Evolutionary conservation across 495 filamentous ascomycete genomes (phyloP).

Genomic region (Hypomontagnella monticulosa): DNA sequence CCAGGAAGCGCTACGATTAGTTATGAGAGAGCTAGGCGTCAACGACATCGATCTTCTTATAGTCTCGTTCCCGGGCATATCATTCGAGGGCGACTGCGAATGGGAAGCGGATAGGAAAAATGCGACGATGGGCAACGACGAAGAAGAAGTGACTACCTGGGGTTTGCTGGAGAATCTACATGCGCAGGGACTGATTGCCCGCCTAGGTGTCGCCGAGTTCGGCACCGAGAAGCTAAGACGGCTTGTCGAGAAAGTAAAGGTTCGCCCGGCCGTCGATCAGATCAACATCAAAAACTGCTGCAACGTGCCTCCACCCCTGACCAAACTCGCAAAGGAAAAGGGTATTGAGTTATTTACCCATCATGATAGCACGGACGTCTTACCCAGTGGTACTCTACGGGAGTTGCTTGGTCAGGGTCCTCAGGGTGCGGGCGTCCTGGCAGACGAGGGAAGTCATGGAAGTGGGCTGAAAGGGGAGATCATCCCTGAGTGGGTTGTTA

Average conservation of each 20-base stretch:
- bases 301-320: conserved; percentile 89
- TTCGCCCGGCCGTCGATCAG: conserved; percentile 89
- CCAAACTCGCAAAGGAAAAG: conserved; percentile 83
- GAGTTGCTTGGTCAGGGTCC: conserved; percentile 79
- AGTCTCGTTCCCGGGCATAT: conserved; percentile 90
- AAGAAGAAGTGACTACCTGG: conserved; percentile 73
- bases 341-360: conserved; percentile 91
- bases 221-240: conserved; percentile 78
- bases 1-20: conserved; percentile 77
- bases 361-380: conserved; percentile 90
- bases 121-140: conserved; percentile 67
- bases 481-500: conserved; percentile 91
- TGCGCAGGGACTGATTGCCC: conserved; percentile 71
- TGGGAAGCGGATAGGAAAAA: conserved; percentile 74
- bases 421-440: conserved; percentile 73
- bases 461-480: conserved; percentile 77
- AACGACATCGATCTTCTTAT: conserved; percentile 86
- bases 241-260: conserved; percentile 64
- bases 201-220: conserved; percentile 90
- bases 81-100: conserved; percentile 92
- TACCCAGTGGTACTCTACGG: conserved; percentile 83
- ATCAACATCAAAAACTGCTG: conserved; percentile 98
- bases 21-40: conserved; percentile 79
- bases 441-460: conserved; percentile 53
- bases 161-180: conserved; percentile 79